Evolutionary conservation across 202 grass and related monocot species (phyloP).

Genomic region (Bolboschoenoplectus hybrid): DNA sequence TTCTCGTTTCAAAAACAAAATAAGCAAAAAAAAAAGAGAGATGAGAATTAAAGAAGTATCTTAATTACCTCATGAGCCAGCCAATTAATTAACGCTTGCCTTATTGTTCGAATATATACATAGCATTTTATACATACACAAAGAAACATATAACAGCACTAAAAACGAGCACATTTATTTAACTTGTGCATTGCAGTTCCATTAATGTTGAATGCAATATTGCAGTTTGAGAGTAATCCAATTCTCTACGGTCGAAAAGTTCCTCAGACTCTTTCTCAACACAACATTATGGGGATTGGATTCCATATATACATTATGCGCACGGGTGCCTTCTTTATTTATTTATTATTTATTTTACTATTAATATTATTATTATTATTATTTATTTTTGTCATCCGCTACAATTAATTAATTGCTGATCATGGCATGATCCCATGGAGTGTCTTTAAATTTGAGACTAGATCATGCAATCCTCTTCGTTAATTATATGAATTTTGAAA

Average conservation of each 20-base stretch:
- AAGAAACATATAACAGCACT: not conserved
- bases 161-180: not conserved
- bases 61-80: not conserved
- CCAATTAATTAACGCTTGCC: not conserved
- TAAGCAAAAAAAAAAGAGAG: too few species aligned
- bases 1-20: too few species aligned
- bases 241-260: not conserved
- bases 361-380: not conserved
- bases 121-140: not conserved
- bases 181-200: not conserved
- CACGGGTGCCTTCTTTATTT: not conserved
- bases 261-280: slow-evolving; percentile 16
- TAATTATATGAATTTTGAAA: too few species aligned
- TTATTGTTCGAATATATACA: not conserved
- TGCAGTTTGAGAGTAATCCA: slow-evolving; percentile 4
- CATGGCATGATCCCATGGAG: too few species aligned
- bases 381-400: too few species aligned
- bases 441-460: too few species aligned
- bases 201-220: not conserved
- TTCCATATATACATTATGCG: slow-evolving; percentile 8
- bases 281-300: not conserved
- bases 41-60: too few species aligned
- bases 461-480: too few species aligned
- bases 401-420: too few species aligned
- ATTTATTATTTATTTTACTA: not conserved